Base-by-base conservation (phyloP, 176 grass and related monocot genomes). In the Raddia distichophylla region DNA sequence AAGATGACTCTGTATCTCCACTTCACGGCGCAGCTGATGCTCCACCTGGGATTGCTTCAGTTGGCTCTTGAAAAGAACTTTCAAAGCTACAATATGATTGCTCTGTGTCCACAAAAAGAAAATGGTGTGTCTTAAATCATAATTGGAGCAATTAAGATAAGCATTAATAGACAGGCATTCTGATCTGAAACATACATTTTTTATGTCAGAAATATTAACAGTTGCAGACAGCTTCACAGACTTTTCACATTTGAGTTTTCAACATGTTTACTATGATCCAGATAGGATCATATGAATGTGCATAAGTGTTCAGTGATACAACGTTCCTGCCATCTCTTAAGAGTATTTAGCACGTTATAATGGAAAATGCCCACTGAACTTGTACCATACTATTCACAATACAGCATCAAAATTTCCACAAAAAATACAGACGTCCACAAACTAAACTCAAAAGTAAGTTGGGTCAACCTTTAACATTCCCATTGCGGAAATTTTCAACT, bases 11-110 rank as follows among this genome's bases (percentile, higher is more conserved):
- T 99, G 96, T 10, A 99, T 99, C 48, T 99, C 93, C 2, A 99
- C 96, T 66, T 99, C 96, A 2, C 93, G 93, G 1, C 80, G 74
- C 5, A 99, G 83, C 76, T 99, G 96, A 79, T 99, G 96, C 80
- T 95, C 96, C 0, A 99, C 93, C 65, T 93, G 88, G 22, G 93
- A 99, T 46, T 99, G 91, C 52, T 91, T 99, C 1, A 99, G 85
- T 7, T 99, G 96, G 73, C 88, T 93, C 91, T 99, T 99, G 75
- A 99, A 99, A 72, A 99, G 87, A 74, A 99, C 93, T 87, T 99
- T 99, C 64, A 99, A 80, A 37, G 93, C 96, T 20, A 99, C 93
- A 60, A 99, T 91, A 0, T 93, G 90, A 59, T 75, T 99, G 34
- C 93, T 95, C 96, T 99, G 84, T 69, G 71, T 70, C 50, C 55